Evolutionary conservation across 805 yeast species (phyloP).

Genomic region (Ogataea minuta): DNA sequence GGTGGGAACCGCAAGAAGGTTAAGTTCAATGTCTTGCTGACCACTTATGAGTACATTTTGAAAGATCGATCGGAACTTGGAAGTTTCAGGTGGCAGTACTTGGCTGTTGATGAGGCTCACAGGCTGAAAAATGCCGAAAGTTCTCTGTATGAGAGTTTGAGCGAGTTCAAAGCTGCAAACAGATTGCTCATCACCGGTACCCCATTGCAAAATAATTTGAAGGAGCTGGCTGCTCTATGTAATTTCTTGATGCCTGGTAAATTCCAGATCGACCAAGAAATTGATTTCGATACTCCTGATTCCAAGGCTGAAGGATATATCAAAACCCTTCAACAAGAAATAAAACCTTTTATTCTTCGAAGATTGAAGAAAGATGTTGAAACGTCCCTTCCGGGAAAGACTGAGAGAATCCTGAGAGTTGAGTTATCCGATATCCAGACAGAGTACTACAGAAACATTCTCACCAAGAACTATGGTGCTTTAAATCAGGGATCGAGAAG

Average conservation of each 20-base stretch:
- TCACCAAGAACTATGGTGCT: conserved; percentile 90
- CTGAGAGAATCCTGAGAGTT: conserved; percentile 92
- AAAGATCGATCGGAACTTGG: conserved; percentile 85
- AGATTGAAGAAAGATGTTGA: conserved; percentile 97
- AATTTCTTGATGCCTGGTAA: conserved; percentile 96
- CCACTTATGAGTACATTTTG: conserved; percentile 94
- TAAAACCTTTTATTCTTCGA: conserved; percentile 90
- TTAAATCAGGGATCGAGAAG: conserved; percentile 80
- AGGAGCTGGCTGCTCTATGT: conserved; percentile 92
- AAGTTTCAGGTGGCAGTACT: conserved; percentile 84
- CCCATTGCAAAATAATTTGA: conserved; percentile 92
- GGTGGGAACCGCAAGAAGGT: conserved; percentile 61
- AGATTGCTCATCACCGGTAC: conserved; percentile 95
- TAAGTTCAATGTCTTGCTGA: conserved; percentile 86
- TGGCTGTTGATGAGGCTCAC: conserved; percentile 99
- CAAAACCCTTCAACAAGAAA: conserved; percentile 74
- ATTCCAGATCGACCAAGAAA: conserved; percentile 86
- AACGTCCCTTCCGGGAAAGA: conserved; percentile 91
- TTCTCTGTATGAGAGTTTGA: conserved; percentile 84
- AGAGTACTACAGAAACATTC: conserved; percentile 88
- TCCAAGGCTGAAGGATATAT: conserved; percentile 86
- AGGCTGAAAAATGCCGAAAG: conserved; percentile 92
- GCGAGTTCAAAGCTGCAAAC: conserved; percentile 78
- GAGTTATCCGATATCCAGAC: conserved; percentile 95
- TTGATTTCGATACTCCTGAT: conserved; percentile 88